Base-by-base conservation (phyloP, 1,139 yeast genomes). In the Zhuliangozyma parablackwelliae region DNA sequence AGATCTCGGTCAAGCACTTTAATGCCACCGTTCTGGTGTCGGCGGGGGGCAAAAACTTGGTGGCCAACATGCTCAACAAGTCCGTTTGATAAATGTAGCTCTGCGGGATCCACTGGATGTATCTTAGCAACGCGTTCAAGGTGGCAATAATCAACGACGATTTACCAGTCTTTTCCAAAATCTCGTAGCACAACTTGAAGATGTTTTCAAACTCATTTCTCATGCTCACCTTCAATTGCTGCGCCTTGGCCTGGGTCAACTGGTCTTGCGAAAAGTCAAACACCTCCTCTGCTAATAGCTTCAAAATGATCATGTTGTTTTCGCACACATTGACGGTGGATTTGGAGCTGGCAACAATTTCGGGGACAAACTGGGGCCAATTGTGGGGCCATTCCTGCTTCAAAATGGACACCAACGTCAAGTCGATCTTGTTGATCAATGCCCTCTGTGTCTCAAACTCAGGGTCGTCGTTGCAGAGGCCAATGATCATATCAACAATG, bases 301-400 rank as follows among this genome's bases (percentile, higher is more conserved):
- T 85, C 57, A 92, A 73, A 43, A 94, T 90, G 46, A 82, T 80
- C 97, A 92, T 92, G 62, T 92, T 92, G 65, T 92, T 92, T 62
- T 92, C 98, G 67, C 98, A 94, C 34, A 92, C 96, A 52, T 89
- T 90, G 61, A 85, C 79, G 30, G 95, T 84, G 13, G 94, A 80
- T 45, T 88, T 78, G 36, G 95, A 83, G 47, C 95, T 82, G 45
- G 75, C 75, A 31, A 92, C 94, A 45, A 92, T 78, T 58, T 94
- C 98, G 10, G 97, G 96, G 37, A 92, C 84, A 54, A 94, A 92
- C 51, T 85, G 87, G 20, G 97, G 97, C 99, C 99, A 92, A 57
- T 89, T 86, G 50, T 82, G 89, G 29, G 99, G 99, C 99, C 99
- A 92, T 58, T 92, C 99, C 63, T 94, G 97, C 57, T 92, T 92